Evolutionary conservation across 1,284 basidiomycete genomes (phyloP).

Genomic region (Ganoderma leucocontextum): DNA sequence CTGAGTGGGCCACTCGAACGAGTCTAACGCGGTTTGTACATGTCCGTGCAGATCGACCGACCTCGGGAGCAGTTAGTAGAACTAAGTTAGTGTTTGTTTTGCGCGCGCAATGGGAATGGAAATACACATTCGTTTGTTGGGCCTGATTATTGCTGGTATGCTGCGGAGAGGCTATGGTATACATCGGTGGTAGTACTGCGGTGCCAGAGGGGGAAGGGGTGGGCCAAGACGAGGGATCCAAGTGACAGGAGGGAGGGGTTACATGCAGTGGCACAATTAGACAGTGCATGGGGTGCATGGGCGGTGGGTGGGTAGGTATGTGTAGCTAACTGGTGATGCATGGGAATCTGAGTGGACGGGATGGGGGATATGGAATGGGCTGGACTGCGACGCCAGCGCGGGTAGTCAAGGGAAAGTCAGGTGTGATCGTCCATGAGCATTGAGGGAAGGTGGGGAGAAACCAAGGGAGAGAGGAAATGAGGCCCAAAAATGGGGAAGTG

Average conservation of each 20-base stretch:
- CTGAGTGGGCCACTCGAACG: background rate
- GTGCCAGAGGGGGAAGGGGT: conserved; percentile 30
- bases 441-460: conserved; percentile 16
- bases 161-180: conserved; percentile 38
- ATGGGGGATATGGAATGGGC: conserved; percentile 10
- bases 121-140: conserved; percentile 30
- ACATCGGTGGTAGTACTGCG: conserved; percentile 35
- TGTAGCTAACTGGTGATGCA: conserved; percentile 19
- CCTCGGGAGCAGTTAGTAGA: background rate
- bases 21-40: background rate
- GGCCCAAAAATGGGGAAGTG: conserved; percentile 1
- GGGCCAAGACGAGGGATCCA: conserved; percentile 22
- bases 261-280: conserved; percentile 37
- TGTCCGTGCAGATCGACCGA: background rate
- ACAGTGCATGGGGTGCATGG: conserved; percentile 29
- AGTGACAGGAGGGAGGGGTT: conserved; percentile 20
- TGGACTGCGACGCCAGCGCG: conserved; percentile 5
- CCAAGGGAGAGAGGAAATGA: background rate
- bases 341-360: conserved; percentile 8
- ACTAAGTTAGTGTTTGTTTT: background rate
- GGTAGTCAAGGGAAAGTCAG: conserved; percentile 20
- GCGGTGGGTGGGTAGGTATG: conserved; percentile 31
- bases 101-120: conserved; percentile 10
- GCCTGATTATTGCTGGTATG: conserved; percentile 35
- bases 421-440: conserved; percentile 18